Percentiles rank a stretch among this genome's conserved stretches.
Conservation (phyloP, 2,329 filamentous ascomycete genomes). For the Zymoseptoria tritici region DNA sequence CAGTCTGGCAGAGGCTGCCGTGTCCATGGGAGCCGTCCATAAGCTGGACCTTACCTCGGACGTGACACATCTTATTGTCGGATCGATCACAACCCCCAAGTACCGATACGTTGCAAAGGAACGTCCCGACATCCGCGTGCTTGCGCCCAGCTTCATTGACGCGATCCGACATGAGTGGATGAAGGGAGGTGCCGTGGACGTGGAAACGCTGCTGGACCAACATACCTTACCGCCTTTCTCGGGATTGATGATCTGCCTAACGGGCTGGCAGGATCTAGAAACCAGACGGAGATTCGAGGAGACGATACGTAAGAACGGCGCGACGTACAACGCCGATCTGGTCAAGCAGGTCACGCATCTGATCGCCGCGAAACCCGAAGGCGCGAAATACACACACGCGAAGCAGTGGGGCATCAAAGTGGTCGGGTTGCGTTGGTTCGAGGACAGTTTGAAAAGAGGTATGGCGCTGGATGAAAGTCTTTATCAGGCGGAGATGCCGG, state of each 20-base stretch:
- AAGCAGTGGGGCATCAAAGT: conserved; percentile 71
- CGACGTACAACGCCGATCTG: conserved; percentile 78
- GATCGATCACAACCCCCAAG: conserved; percentile 81
- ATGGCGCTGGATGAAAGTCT: conserved; percentile 85
- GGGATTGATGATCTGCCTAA: conserved; percentile 58
- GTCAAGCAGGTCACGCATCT: conserved; percentile 82
- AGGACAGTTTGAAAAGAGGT: conserved; percentile 72
- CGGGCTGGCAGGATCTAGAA: conserved; percentile 59
- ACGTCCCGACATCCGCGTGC: conserved; percentile 74
- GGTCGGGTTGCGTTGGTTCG: conserved; percentile 77
- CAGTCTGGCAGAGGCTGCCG: conserved; percentile 49
- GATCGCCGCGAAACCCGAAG: conserved; percentile 68
- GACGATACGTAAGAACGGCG: conserved; percentile 62
- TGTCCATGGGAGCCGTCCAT: conserved; percentile 78
- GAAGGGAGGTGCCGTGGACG: conserved; percentile 65
- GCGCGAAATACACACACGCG: conserved; percentile 88
- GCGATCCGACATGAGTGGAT: conserved; percentile 76
- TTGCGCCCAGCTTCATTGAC: conserved; percentile 78
- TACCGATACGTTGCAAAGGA: conserved; percentile 92
- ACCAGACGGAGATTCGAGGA: conserved; percentile 65
- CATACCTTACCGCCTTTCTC: conserved; percentile 59
- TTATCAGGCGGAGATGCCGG: conserved; percentile 68
- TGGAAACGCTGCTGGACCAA: conserved; percentile 59
- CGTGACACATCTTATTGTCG: conserved; percentile 89
- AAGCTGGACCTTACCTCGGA: conserved; percentile 91